Evolutionary conservation across 2,329 filamentous ascomycete species (phyloP).

Genomic region (Shiraia sp.): DNA sequence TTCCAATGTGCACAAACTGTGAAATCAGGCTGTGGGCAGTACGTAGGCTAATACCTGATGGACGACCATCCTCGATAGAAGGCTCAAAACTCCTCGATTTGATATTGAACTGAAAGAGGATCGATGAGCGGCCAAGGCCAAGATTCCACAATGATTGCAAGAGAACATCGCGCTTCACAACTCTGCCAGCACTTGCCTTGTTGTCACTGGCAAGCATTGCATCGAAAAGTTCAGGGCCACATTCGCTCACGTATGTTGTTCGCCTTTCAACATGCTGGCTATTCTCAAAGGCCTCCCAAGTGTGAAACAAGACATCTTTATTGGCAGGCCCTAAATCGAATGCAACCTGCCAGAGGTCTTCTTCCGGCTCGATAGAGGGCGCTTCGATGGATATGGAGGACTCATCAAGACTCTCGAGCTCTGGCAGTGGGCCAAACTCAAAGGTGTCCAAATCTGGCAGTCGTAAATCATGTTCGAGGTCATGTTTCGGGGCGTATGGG

Average conservation of each 20-base stretch:
- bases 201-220: conserved; percentile 54
- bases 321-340: conserved; percentile 35
- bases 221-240: conserved; percentile 68
- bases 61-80: conserved; percentile 48
- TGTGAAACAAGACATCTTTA: conserved; percentile 53
- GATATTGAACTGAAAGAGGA: conserved; percentile 68
- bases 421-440: conserved; percentile 44
- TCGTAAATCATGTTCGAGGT: conserved; percentile 39
- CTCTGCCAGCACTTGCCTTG: conserved; percentile 43
- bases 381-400: conserved; percentile 33
- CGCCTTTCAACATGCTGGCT: conserved; percentile 44
- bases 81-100: conserved; percentile 57
- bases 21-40: conserved; percentile 58
- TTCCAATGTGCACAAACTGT: conserved; percentile 47
- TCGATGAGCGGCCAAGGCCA: conserved; percentile 70
- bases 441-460: conserved; percentile 47
- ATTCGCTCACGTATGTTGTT: conserved; percentile 68
- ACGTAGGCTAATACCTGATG: conserved; percentile 56
- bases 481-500: conserved; percentile 44
- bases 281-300: conserved; percentile 70
- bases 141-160: conserved; percentile 64
- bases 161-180: conserved; percentile 44
- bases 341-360: conserved; percentile 47
- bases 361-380: conserved; percentile 29
- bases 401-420: conserved; percentile 39